A percentile compares a stretch with the other conserved stretches of the same genome.
Evolutionary conservation across 345 rosid genomes (phyloP).

Genomic region (Hirschfeldia incana): DNA sequence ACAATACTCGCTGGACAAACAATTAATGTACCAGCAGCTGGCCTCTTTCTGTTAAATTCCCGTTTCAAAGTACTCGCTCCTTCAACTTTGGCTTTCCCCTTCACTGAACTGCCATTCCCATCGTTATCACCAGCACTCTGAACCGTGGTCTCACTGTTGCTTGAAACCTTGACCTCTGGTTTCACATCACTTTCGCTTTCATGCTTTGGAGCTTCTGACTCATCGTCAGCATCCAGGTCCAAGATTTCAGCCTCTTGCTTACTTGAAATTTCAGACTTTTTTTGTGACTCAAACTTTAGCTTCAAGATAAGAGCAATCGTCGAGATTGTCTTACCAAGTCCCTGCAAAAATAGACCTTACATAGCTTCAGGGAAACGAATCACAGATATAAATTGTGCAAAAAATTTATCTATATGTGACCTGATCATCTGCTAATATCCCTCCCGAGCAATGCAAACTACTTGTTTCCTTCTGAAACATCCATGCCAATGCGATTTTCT

Average conservation of each 20-base stretch:
- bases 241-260: constrained; percentile 17
- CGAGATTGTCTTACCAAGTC: constrained; percentile 93
- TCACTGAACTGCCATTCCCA: background rate
- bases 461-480: constrained; percentile 84
- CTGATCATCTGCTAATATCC: constrained; percentile 96
- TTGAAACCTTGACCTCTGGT: background rate
- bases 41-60: constrained; percentile 6
- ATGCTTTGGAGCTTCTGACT: background rate
- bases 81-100: background rate
- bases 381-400: background rate
- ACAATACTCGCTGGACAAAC: constrained; percentile 93
- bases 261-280: constrained; percentile 44
- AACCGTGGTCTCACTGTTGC: background rate
- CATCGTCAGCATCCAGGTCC: background rate
- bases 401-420: constrained; percentile 33
- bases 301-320: constrained; percentile 79
- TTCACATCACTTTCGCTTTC: background rate
- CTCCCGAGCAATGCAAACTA: constrained; percentile 74
- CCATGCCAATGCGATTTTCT: constrained; percentile 97
- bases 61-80: background rate
- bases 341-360: constrained; percentile 46
- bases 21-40: constrained; percentile 80
- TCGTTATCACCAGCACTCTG: background rate
- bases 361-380: background rate
- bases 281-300: constrained; percentile 59